Conservation (phyloP, 163 green algal genomes). For the Botryococcus braunii region DNA sequence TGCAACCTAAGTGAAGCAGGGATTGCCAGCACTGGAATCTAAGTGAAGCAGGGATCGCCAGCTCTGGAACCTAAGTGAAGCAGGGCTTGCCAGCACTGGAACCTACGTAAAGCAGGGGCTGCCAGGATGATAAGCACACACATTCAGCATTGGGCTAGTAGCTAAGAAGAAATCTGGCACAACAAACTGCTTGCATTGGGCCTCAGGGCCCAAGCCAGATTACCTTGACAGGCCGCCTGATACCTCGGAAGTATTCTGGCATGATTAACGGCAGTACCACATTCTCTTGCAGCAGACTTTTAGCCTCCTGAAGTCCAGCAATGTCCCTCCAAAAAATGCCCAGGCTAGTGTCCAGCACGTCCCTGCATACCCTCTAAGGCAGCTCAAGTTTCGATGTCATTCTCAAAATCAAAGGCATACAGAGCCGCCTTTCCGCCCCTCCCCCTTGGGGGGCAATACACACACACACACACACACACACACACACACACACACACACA, state of each 20-base stretch:
- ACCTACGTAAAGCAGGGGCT: no score
- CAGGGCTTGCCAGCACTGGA: no score
- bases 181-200: no score
- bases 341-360: constrained; percentile 67
- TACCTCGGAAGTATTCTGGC: constrained; percentile 85
- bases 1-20: no score
- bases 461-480: not conserved
- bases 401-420: constrained; percentile 6
- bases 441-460: not conserved
- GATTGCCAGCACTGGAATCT: no score
- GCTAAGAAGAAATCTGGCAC: no score
- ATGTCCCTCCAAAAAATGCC: constrained; percentile 78
- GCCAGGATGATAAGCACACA: no score
- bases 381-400: not conserved
- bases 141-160: no score
- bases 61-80: no score
- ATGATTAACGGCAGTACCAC: constrained; percentile 82
- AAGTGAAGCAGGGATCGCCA: no score
- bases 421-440: not conserved
- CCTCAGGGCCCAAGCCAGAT: no score
- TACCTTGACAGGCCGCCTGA: constrained; percentile 80
- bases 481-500: not conserved
- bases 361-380: constrained; percentile 22
- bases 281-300: constrained; percentile 84
- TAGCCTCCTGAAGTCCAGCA: constrained; percentile 75